phyloP scores from a whole-genome alignment of 768 basidiomycete species.

The Leccinum boreale region DNA sequence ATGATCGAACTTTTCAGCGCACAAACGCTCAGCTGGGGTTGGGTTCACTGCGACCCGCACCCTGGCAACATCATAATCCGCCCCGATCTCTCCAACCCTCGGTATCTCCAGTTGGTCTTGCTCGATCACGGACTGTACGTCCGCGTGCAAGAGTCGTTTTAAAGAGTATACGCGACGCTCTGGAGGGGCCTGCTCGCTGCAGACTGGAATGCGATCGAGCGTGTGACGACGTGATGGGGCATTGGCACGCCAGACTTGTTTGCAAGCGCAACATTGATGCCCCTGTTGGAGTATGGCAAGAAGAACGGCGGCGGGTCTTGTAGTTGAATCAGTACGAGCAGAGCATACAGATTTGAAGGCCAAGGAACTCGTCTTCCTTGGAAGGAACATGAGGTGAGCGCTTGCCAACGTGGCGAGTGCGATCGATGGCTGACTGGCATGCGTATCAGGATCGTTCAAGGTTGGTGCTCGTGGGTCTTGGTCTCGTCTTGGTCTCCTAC shows the following conservation, averaged over 20 bases:
- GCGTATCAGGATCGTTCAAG: conserved; percentile 35
- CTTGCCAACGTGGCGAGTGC: background rate
- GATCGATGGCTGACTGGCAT: background rate
- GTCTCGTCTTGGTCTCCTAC: too few species aligned
- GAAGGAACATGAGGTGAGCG: conserved; percentile 67
- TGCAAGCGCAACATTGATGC: conserved; percentile 30
- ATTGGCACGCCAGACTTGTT: conserved; percentile 35
- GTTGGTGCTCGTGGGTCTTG: conserved; percentile 10
- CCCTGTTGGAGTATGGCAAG: too few species aligned
- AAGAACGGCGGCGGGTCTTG: too few species aligned
- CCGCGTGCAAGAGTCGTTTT: too few species aligned
- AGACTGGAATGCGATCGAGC: too few species aligned
- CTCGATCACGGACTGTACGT: too few species aligned
- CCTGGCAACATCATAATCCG: conserved; percentile 79
- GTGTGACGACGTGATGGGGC: too few species aligned
- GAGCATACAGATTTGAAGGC: conserved; percentile 62
- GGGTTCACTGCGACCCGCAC: conserved; percentile 78
- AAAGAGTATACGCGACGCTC: too few species aligned
- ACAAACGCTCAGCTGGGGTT: conserved; percentile 91
- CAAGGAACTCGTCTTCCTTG: conserved; percentile 70
- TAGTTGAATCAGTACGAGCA: conserved; percentile 45
- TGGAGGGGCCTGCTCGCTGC: too few species aligned
- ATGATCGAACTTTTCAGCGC: conserved; percentile 87
- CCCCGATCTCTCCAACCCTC: conserved; percentile 10
- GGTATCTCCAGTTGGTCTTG: too few species aligned